Evolutionary conservation across 2,329 filamentous ascomycete species (phyloP).

Genomic region (Stenocarpella maydis): DNA sequence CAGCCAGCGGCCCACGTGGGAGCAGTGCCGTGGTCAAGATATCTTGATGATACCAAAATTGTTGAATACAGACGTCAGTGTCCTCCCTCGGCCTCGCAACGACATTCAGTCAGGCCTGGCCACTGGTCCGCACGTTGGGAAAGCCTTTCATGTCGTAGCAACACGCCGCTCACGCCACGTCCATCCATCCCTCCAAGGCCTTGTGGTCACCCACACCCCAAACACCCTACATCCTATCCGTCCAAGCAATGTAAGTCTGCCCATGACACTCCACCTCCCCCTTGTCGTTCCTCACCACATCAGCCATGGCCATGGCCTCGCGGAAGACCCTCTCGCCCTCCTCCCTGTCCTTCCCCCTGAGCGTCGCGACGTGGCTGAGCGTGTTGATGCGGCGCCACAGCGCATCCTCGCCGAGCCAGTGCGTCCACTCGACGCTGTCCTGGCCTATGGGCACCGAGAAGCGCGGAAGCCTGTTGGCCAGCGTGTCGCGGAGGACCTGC

Average conservation of each 20-base stretch:
- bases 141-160: too few relatives aligned
- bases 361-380: conserved; percentile 71
- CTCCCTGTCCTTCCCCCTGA: conserved; percentile 59
- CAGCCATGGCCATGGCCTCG: conserved; percentile 59
- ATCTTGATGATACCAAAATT: not conserved
- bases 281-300: conserved; percentile 65
- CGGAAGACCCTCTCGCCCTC: conserved; percentile 60
- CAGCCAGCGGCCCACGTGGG: not conserved
- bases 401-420: conserved; percentile 64
- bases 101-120: too few relatives aligned
- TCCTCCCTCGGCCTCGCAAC: too few relatives aligned
- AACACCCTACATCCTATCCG: conserved; percentile 52
- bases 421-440: conserved; percentile 63
- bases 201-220: too few relatives aligned
- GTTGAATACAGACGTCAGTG: not conserved
- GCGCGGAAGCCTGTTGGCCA: conserved; percentile 49
- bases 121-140: too few relatives aligned
- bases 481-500: conserved; percentile 56
- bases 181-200: too few relatives aligned
- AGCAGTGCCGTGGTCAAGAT: not conserved
- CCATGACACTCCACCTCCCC: conserved; percentile 72
- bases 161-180: too few relatives aligned
- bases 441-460: conserved; percentile 71
- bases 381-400: conserved; percentile 72
- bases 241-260: conserved; percentile 70